Evolutionary conservation across 331 rosid genomes (phyloP), one percentile per base, ranked within the genome.

Genomic region (Phaseolus coccineus): DNA sequence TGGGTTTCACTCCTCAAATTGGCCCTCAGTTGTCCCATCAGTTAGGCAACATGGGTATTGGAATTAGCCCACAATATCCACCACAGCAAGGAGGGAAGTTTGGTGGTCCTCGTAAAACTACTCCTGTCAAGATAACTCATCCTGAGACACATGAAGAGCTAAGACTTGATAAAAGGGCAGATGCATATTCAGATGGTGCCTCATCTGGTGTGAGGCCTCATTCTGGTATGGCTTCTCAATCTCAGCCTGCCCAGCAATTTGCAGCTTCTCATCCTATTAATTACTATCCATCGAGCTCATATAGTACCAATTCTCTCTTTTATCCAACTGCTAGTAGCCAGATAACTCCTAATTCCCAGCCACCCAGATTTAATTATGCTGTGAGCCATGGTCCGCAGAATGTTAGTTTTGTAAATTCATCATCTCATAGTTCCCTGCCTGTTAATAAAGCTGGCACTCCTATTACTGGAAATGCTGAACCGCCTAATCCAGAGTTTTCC

Each of bases 91-190:
- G 93, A 53, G 92, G 86, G 53, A 91, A 93, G 68, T 90, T 80
- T 90, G 67, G 81, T 8, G 90, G 73, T 65, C 90, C 81, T 73
- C 97, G 98, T 44, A 96, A 91, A 84, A 82, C 93, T 67, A 76
- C 87, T 27, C 7, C 89, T 31, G 97, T 96, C 27, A 96, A 90
- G 87, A 96, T 96, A 53, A 96, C 96, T 73, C 96, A 96, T 84
- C 99, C 99, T 5, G 92, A 91, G 53, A 96, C 99, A 1, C 98
- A 83, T 76, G 92, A 96, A 81, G 98, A 89, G 79, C 77, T 96
- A 74, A 87, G 88, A 77, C 91, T 93, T 80, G 97, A 91, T 79
- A 91, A 88, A 83, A 79, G 86, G 39, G 31, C 85, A n/a, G 91
- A 88, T 73, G 79, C 86, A 31, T 79, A 80, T 88, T 28, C 87